phyloP scores from a whole-genome alignment of 2,329 filamentous ascomycete genomes.

The Xylaria sp. region DNA sequence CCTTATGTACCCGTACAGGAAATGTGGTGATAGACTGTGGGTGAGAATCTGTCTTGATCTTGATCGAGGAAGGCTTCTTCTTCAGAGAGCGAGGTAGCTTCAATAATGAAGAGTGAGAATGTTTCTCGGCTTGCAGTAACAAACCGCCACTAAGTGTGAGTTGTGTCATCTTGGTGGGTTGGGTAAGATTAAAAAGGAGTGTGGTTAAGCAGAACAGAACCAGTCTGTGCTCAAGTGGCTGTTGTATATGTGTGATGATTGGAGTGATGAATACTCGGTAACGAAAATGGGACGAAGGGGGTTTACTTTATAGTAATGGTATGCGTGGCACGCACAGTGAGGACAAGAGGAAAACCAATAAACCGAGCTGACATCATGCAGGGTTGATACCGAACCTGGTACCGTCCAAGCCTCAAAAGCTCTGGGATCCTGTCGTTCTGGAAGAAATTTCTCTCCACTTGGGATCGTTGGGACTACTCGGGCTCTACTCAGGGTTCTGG shows the following conservation, averaged over 20 bases:
- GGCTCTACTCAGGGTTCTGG: constrained; percentile 30
- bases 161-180: constrained; percentile 36
- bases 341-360: constrained; percentile 15
- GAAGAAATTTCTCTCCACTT: constrained; percentile 38
- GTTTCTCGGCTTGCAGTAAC: constrained; percentile 34
- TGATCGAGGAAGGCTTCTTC: constrained; percentile 34
- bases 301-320: constrained; percentile 36
- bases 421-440: constrained; percentile 29
- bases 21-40: constrained; percentile 38
- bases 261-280: constrained; percentile 23
- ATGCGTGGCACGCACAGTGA: constrained; percentile 35
- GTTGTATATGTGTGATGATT: constrained; percentile 17
- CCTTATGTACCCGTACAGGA: constrained; percentile 39
- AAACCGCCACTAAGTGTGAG: constrained; percentile 31
- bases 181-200: constrained; percentile 32
- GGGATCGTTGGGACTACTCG: constrained; percentile 27
- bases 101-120: constrained; percentile 16
- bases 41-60: constrained; percentile 35
- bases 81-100: constrained; percentile 27
- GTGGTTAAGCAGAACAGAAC: constrained; percentile 28
- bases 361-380: constrained; percentile 35
- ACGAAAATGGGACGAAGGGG: constrained; percentile 26
- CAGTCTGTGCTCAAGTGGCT: constrained; percentile 33
- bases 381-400: constrained; percentile 33
- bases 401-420: constrained; percentile 27